phyloP scores from a whole-genome alignment of 1,284 basidiomycete species.

The Flammula alnicola region DNA sequence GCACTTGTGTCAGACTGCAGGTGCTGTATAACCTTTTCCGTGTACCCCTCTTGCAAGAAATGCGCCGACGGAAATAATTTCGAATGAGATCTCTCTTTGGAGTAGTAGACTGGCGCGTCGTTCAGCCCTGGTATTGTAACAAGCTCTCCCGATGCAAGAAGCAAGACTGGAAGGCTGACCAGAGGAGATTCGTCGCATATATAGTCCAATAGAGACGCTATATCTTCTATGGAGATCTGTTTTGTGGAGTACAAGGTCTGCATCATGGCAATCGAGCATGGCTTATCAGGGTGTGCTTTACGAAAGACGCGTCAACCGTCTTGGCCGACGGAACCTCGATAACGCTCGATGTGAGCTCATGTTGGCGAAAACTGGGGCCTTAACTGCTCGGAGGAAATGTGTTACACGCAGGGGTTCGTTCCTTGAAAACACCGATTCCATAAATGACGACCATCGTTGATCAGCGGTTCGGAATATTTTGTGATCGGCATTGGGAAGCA shows the following conservation, averaged over 20 bases:
- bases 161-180: constrained; percentile 15
- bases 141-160: constrained; percentile 3
- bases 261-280: too few species aligned
- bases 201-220: constrained; percentile 5
- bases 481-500: not conserved
- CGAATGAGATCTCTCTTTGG: not conserved
- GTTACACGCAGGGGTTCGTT: not conserved
- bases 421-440: constrained; percentile 12
- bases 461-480: constrained; percentile 7
- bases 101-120: constrained; percentile 7
- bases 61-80: too few species aligned
- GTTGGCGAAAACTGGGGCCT: constrained; percentile 8
- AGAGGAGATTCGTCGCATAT: constrained; percentile 1
- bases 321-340: too few species aligned
- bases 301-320: too few species aligned
- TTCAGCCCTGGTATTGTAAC: not conserved
- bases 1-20: too few species aligned
- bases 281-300: not conserved
- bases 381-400: not conserved
- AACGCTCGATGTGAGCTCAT: not conserved
- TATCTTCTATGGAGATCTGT: too few species aligned
- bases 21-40: too few species aligned
- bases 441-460: constrained; percentile 8
- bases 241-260: too few species aligned
- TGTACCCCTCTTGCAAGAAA: too few species aligned